Evolutionary conservation across 805 yeast genomes (phyloP), one percentile per base, ranked within the genome.

Genomic region (Saitoella complicata): DNA sequence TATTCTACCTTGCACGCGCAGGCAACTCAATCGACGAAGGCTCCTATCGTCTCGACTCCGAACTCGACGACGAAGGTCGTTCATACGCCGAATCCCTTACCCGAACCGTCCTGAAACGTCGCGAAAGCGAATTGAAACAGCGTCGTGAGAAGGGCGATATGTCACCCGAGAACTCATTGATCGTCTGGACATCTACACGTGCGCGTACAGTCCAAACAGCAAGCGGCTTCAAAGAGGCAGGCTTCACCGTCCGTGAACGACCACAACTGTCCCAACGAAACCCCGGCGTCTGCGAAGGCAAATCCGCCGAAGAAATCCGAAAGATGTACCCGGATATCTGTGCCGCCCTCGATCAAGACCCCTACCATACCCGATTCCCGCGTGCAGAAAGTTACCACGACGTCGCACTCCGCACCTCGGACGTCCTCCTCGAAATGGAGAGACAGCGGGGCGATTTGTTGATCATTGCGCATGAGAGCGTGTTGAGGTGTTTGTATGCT

Each of bases 381-480:
- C 70, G 97, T 42, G 85, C 94, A 0, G 99, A 91, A 64, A 82
- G 93, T 42, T 91, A 86, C 58, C 98, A 91, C 62, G 99, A 91
- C 61, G 70, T 91, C 46, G 97, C 98, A 0, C 80, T 91, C 35
- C 76, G 95, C 54, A 73, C 91, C 64, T 98, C 91, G 62, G 95
- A 97, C 0, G 68, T 91, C 45, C 75, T 91, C 49, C 69, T 91
- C 58, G 97, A 91, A 61, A 79, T 91, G 76, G 99, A 91, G 61
- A 73, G 96, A 53, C 78, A 81, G 73, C 54, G 61, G 12, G 73
- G 83, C 44, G 95, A 86, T 58, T 72, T 91, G 10, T 66, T 91
- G 52, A 80, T 91, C 48, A 81, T 91, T 53, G 96, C 95, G 1
- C 96, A 91, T 59, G 96, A 88, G 55, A 76, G 94, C 1, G 80